A percentile compares a stretch with the other conserved stretches of the same genome.
Conservation (phyloP, 768 basidiomycete genomes). For the Trichaptum fuscoviolaceum region DNA sequence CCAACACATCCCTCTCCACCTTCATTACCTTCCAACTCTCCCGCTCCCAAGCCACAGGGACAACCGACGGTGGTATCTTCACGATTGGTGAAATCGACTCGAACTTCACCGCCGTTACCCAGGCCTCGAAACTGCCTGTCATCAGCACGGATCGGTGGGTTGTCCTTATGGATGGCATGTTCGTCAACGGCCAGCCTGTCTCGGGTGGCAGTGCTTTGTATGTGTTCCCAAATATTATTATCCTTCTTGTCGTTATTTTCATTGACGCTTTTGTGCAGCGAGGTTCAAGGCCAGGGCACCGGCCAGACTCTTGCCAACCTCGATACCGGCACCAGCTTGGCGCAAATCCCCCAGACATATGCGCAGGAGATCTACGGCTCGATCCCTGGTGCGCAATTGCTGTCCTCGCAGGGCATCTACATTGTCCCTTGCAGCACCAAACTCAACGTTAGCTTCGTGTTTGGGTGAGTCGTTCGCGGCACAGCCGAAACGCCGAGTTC, state of each 20-base stretch:
- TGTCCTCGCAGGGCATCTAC: conserved; percentile 8
- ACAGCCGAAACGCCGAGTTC: no score
- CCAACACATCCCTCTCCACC: conserved; percentile 7
- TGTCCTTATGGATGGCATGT: conserved; percentile 6
- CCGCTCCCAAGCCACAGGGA: conserved; percentile 12
- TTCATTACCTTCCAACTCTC: conserved; percentile 15
- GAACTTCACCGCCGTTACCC: not conserved
- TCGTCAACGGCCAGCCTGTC: conserved; percentile 8
- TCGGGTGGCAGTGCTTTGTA: not conserved
- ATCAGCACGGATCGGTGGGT: conserved; percentile 6
- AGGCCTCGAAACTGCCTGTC: conserved; percentile 17
- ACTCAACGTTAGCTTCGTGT: conserved; percentile 14
- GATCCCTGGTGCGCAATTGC: conserved; percentile 21
- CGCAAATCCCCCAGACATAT: conserved; percentile 20
- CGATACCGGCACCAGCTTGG: conserved; percentile 25
- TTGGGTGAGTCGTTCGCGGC: conserved; percentile 9
- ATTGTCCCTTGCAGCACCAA: conserved; percentile 16
- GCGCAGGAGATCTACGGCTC: conserved; percentile 26
- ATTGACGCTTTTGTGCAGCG: not conserved
- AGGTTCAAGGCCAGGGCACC: conserved; percentile 2
- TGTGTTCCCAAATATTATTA: not conserved
- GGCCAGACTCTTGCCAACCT: conserved; percentile 21
- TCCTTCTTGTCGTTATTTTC: not conserved
- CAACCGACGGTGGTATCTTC: conserved; percentile 15
- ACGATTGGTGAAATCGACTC: conserved; percentile 10